phyloP scores from a whole-genome alignment of 495 filamentous ascomycete genomes.

The Penicillium chermesinum region DNA sequence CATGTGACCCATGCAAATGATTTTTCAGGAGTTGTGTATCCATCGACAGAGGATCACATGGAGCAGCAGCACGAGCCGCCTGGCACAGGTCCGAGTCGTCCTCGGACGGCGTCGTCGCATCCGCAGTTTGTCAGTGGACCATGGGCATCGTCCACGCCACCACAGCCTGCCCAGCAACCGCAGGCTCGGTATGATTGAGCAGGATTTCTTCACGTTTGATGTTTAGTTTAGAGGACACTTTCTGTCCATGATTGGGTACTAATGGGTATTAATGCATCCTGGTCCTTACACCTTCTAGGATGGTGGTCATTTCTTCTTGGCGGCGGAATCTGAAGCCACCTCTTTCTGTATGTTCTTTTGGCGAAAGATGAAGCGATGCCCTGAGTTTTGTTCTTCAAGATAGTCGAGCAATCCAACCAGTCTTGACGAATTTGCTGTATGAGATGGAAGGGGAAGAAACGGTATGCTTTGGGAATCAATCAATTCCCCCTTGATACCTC shows the following conservation, averaged over 20 bases:
- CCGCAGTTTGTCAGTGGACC: conserved; percentile 25
- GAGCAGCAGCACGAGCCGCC: conserved; percentile 1
- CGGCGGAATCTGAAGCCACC: no score
- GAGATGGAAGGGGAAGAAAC: neutral
- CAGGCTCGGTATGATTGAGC: neutral
- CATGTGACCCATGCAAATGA: neutral
- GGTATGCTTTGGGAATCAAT: neutral
- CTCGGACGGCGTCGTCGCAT: conserved; percentile 9
- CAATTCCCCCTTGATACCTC: neutral
- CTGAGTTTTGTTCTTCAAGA: neutral
- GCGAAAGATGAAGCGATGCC: neutral
- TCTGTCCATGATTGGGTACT: no score
- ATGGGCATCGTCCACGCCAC: conserved; percentile 18
- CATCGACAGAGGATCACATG: neutral
- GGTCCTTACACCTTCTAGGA: no score
- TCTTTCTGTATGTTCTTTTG: neutral
- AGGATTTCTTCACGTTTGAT: neutral
- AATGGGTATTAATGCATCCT: neutral
- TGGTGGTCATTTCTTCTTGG: no score
- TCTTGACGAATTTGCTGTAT: no score
- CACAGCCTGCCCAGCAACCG: conserved; percentile 4
- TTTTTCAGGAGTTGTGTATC: neutral
- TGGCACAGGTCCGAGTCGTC: neutral
- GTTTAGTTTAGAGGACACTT: no score
- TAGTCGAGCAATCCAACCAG: no score